These are phyloP conservation scores for Aquilaria agallochum DNA, from an alignment of 441 rosid species.

Conservation along the genomic window DNA sequence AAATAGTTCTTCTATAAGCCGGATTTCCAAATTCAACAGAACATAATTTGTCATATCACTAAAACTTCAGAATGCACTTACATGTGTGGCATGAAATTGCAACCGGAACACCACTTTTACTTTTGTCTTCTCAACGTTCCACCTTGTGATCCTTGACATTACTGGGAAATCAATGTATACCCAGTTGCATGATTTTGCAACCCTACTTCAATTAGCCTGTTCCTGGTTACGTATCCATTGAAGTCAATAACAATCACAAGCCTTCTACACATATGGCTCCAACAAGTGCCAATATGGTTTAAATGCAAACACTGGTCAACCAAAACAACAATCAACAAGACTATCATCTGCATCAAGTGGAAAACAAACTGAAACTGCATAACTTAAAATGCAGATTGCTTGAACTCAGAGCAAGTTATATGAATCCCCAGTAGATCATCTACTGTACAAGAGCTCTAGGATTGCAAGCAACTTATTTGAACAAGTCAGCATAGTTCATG, in stretches of 20 bases:
- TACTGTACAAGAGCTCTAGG: no score
- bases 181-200: constrained; percentile 32
- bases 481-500: constrained; percentile 4
- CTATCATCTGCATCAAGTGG: neutral
- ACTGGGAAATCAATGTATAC: constrained; percentile 30
- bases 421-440: no score
- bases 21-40: neutral
- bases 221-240: constrained; percentile 7
- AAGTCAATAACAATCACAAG: constrained; percentile 6
- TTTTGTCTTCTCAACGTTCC: constrained; percentile 98
- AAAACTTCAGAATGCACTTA: constrained; percentile 35
- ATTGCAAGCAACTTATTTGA: no score
- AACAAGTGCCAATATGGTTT: constrained; percentile 1
- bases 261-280: constrained; percentile 3
- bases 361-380: constrained; percentile 6
- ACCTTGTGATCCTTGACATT: constrained; percentile 88
- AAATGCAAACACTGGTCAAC: neutral
- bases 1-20: no score
- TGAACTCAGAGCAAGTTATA: constrained; percentile 26
- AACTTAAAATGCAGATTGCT: constrained; percentile 14
- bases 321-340: no score
- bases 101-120: constrained; percentile 95
- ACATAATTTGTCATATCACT: neutral
- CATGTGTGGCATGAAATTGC: constrained; percentile 98
- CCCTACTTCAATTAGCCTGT: constrained; percentile 16